Percentiles rank a stretch among this genome's conserved stretches.
Conservation (phyloP, 192 early-diverging fungal species). For the Podila epicladia region DNA sequence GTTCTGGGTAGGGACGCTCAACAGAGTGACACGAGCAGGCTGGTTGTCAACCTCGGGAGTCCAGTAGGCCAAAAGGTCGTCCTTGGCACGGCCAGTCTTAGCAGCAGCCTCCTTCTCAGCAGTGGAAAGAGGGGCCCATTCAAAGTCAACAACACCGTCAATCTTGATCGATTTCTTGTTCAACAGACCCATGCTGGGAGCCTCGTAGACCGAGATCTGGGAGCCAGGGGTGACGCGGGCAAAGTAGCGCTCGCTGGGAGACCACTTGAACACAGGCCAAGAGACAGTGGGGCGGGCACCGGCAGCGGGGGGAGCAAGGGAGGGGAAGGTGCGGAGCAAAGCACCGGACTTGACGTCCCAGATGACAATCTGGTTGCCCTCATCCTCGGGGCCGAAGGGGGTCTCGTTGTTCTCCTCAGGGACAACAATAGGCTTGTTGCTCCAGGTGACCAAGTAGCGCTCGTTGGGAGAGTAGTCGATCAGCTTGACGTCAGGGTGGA, state of each 20-base stretch:
- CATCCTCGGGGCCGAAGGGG: constrained; percentile 73
- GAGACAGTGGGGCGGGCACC: constrained; percentile 69
- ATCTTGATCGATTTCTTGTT: constrained; percentile 95
- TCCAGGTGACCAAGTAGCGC: constrained; percentile 91
- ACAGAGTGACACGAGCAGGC: constrained; percentile 95
- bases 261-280: constrained; percentile 99
- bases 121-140: constrained; percentile 72
- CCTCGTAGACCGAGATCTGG: constrained; percentile 90
- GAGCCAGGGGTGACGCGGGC: constrained; percentile 82
- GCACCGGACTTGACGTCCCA: constrained; percentile 92
- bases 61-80: constrained; percentile 92
- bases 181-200: constrained; percentile 91
- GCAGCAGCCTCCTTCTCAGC: constrained; percentile 39
- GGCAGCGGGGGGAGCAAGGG: constrained; percentile 30
- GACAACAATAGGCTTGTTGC: constrained; percentile 83
- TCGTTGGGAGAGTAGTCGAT: constrained; percentile 97
- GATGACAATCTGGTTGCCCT: constrained; percentile 81
- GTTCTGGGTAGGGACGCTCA: constrained; percentile 84
- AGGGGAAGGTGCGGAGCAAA: constrained; percentile 90
- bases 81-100: constrained; percentile 55
- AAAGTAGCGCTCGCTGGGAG: constrained; percentile 93
- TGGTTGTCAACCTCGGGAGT: constrained; percentile 95
- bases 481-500: constrained; percentile 89
- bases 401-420: constrained; percentile 75
- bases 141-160: constrained; percentile 78